Evolutionary conservation across 2,329 filamentous ascomycete genomes (phyloP).

Genomic region (Xylogone sp.): DNA sequence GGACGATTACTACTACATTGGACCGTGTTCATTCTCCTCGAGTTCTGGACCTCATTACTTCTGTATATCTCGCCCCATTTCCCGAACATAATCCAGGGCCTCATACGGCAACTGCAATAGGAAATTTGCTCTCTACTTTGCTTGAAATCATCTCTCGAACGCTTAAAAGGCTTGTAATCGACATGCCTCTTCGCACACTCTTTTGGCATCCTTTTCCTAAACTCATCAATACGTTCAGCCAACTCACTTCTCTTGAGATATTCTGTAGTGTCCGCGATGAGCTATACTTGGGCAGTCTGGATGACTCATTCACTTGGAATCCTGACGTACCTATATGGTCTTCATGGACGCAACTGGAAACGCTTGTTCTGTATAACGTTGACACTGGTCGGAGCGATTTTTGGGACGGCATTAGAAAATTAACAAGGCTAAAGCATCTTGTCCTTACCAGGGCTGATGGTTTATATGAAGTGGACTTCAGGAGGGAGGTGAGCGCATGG

Average conservation of each 20-base stretch:
- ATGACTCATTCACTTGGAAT: conserved; percentile 18
- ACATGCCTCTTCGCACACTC: conserved; percentile 39
- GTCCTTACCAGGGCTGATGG: conserved; percentile 37
- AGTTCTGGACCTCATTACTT: conserved; percentile 31
- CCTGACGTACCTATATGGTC: conserved; percentile 34
- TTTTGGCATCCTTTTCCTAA: conserved; percentile 36
- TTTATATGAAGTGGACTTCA: conserved; percentile 32
- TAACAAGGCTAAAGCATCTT: conserved; percentile 35
- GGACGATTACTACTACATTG: neutral
- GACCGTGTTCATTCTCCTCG: conserved; percentile 13
- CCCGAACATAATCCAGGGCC: conserved; percentile 36
- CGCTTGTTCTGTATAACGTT: conserved; percentile 40
- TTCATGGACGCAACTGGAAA: conserved; percentile 38
- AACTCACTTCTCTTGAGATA: conserved; percentile 41
- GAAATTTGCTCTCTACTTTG: conserved; percentile 32
- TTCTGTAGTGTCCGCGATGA: conserved; percentile 45
- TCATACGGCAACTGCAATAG: conserved; percentile 37
- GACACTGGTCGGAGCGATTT: conserved; percentile 30
- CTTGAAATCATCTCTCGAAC: neutral
- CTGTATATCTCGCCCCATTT: conserved; percentile 41
- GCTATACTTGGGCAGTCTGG: conserved; percentile 32
- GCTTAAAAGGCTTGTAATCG: conserved; percentile 34
- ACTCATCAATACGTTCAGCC: conserved; percentile 41
- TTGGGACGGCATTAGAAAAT: conserved; percentile 35
- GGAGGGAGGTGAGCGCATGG: conserved; percentile 37